Percentiles rank a stretch among this genome's conserved stretches.
phyloP scores from a whole-genome alignment of 2,329 filamentous ascomycete genomes.

The Cladophialophora immunda region DNA sequence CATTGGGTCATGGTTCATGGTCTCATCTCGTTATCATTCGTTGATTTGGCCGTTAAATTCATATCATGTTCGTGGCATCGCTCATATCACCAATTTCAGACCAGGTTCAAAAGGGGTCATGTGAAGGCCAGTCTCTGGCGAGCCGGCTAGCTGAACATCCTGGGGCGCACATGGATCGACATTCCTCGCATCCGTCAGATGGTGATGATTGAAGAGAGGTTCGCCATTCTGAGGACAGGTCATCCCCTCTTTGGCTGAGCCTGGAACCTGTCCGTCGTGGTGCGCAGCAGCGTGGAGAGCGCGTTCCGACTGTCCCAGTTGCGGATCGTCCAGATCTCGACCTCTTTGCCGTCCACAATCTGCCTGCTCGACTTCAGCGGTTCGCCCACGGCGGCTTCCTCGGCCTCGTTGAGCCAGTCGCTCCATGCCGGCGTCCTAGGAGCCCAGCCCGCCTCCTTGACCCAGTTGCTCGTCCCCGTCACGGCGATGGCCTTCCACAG shows the following conservation, averaged over 20 bases:
- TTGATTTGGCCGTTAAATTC: background rate
- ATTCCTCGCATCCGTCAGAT: too few relatives aligned
- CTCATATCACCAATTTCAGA: background rate
- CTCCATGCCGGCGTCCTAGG: slow-evolving; percentile 54
- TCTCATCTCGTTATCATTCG: background rate
- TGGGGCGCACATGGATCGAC: too few relatives aligned
- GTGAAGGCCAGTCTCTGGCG: background rate
- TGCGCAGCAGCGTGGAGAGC: slow-evolving; percentile 38
- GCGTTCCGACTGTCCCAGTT: slow-evolving; percentile 41
- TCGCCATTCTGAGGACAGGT: too few relatives aligned
- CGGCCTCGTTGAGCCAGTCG: slow-evolving; percentile 52
- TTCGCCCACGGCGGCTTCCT: slow-evolving; percentile 39
- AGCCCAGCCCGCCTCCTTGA: slow-evolving; percentile 50
- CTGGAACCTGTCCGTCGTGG: slow-evolving; percentile 36
- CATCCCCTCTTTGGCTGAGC: slow-evolving; percentile 8
- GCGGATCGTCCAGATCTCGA: slow-evolving; percentile 40
- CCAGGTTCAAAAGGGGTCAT: background rate
- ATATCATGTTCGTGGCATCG: background rate
- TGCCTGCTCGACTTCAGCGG: slow-evolving; percentile 30
- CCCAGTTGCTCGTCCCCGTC: slow-evolving; percentile 55
- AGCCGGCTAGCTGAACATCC: too few relatives aligned
- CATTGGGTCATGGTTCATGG: background rate
- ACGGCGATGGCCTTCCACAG: slow-evolving; percentile 60
- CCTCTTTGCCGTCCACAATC: slow-evolving; percentile 33
- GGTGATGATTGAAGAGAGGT: too few relatives aligned